Base-by-base conservation (phyloP, 176 grass and related monocot species). In the Aegilops longissima region DNA sequence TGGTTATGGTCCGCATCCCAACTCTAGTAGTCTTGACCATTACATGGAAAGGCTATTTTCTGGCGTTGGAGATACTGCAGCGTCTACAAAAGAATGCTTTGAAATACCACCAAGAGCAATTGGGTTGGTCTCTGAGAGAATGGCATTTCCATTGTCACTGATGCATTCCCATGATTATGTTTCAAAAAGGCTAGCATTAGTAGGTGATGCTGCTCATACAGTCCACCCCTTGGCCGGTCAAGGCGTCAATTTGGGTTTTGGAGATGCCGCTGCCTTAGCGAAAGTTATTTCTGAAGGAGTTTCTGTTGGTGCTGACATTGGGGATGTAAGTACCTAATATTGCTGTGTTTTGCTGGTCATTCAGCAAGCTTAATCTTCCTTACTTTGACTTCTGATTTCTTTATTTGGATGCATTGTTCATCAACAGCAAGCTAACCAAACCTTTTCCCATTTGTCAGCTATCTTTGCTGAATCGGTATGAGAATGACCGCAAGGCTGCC, bases 241-340 rank as follows among this genome's bases (percentile, higher is more conserved):
- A 91, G 97, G 92, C 9, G 97, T 98, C 52, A 98, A 98, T 83
- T 93, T 98, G 74, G 94, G 97, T 20, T 98, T 98, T 76, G 90
- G 92, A 77, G 94, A 98, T 80, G 94, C 92, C 44, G 91, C 86
- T 77, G 76, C 88, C 88, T 86, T 98, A 68, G 90, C 92, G 24
- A 90, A 90, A 80, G 79, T 91, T 77, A 92, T 98, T 67, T 83
- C 92, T 80, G 90, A 96, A 81, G 92, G 93, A 64, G 75, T 94
- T 67, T 91, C 86, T 23, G 80, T 94, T 11, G 97, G 97, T 40
- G 81, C 92, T 78, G 79, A 94, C 82, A 84, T 98, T 68, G 70
- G 90, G 10, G 89, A 94, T 77, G 97, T 98, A 98, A 86, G 88
- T 68, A 87, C 79, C 27, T 52, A 20, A 56, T 44, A 44, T 27